Conservation (phyloP, 441 rosid genomes). For the Euphorbia neoarborescens region DNA sequence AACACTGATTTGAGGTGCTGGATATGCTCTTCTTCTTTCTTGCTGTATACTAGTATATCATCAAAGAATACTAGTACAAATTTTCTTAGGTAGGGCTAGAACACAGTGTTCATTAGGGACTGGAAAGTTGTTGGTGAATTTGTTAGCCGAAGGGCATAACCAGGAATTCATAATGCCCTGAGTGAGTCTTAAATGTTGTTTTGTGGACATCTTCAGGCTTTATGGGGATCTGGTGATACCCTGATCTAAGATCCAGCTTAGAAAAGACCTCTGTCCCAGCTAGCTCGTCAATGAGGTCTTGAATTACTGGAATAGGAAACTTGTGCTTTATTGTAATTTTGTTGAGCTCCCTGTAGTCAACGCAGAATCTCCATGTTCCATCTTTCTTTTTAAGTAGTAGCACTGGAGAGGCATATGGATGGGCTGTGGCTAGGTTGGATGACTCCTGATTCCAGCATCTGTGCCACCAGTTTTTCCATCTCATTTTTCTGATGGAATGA, state of each 20-base stretch:
- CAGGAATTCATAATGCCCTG: neutral
- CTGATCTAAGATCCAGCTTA: neutral
- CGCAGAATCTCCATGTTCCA: neutral
- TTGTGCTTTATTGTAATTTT: neutral
- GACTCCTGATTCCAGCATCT: neutral
- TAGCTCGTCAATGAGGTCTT: neutral
- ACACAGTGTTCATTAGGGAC: neutral
- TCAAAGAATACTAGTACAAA: neutral
- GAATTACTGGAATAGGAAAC: neutral
- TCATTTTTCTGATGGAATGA: neutral
- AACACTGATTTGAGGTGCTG: neutral
- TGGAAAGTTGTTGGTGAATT: neutral
- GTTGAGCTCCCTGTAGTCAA: neutral
- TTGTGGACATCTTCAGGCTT: neutral
- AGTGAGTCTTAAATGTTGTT: neutral
- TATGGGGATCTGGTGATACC: neutral
- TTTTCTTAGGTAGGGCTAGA: neutral
- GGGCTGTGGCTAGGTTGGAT: neutral
- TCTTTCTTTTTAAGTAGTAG: neutral
- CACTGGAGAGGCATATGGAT: neutral
- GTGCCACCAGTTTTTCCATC: neutral
- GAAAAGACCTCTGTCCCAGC: neutral
- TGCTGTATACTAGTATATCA: neutral
- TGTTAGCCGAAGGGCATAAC: neutral
- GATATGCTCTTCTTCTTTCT: neutral